Percentiles rank a stretch among this genome's conserved stretches.
These are phyloP conservation scores for Xerocomus amazonicus DNA, from an alignment of 1,284 basidiomycete species.

Conservation along the genomic window DNA sequence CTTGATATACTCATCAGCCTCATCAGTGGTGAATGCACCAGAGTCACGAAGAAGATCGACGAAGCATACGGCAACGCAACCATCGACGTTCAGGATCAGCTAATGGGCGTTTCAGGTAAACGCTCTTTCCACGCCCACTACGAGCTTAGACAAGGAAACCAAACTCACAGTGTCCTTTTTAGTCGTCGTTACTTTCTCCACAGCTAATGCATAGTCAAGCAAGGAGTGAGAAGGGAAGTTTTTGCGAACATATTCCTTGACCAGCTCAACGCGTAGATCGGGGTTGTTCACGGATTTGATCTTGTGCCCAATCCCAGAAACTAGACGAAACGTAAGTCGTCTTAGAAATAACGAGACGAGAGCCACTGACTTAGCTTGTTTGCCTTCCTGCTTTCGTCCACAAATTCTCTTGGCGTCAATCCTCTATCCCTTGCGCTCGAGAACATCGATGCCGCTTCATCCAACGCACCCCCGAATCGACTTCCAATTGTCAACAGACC, in stretches of 20 bases:
- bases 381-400: conserved; percentile 91
- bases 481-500: conserved; percentile 97
- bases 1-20: conserved; percentile 97
- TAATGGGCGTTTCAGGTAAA: conserved; percentile 22
- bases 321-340: conserved; percentile 33
- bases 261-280: conserved; percentile 94
- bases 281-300: conserved; percentile 99
- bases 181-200: conserved; percentile 95
- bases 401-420: conserved; percentile 94
- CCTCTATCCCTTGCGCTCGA: conserved; percentile 87
- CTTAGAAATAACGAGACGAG: not conserved
- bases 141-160: not conserved
- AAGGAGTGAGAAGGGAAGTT: conserved; percentile 92
- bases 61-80: conserved; percentile 97
- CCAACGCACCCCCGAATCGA: conserved; percentile 98
- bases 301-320: conserved; percentile 99
- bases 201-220: conserved; percentile 97
- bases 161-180: conserved; percentile 91
- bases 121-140: too few relatives aligned
- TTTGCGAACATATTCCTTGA: conserved; percentile 95
- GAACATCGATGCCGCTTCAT: conserved; percentile 97
- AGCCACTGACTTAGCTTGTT: conserved; percentile 84
- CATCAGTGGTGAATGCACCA: conserved; percentile 93
- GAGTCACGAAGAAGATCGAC: conserved; percentile 91
- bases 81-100: conserved; percentile 94